Percentiles rank a stretch among this genome's conserved stretches.
These are phyloP conservation scores for Chytriomyces sp. DNA, from an alignment of 192 early-diverging fungal species.

Conservation along the genomic window DNA sequence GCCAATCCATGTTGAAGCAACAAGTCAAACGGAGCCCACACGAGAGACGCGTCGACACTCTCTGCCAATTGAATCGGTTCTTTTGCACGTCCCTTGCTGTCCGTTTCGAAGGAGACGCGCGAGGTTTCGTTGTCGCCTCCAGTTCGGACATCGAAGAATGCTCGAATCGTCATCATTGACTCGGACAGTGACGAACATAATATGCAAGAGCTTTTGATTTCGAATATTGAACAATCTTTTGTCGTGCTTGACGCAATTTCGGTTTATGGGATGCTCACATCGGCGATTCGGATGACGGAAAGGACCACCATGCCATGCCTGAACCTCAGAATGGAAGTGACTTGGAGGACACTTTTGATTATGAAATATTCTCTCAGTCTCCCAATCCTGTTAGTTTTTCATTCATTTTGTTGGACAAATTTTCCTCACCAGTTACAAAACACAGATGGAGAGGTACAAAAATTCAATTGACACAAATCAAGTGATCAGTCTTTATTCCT, in stretches of 20 bases:
- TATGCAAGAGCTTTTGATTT: not conserved
- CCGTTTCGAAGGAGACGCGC: constrained; percentile 1
- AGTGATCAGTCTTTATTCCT: not conserved
- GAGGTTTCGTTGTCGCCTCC: not conserved
- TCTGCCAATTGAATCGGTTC: not conserved
- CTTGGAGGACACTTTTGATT: not conserved
- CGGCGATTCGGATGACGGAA: not conserved
- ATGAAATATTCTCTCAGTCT: not conserved
- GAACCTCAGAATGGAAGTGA: not conserved
- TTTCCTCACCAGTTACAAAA: not conserved
- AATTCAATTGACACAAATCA: not conserved
- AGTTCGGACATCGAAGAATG: not conserved
- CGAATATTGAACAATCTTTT: not conserved
- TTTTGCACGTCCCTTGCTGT: not conserved
- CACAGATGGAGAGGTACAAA: not conserved
- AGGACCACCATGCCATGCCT: not conserved
- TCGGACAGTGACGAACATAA: not conserved
- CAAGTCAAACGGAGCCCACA: not conserved
- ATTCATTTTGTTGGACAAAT: not conserved
- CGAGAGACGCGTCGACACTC: not conserved
- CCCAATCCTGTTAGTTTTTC: not conserved
- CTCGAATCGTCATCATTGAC: not conserved
- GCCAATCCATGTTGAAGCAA: not conserved
- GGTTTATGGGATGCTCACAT: not conserved
- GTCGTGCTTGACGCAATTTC: too few relatives aligned